Evolutionary conservation across 495 filamentous ascomycete genomes (phyloP), one percentile per base, ranked within the genome.

Genomic region (Podospora anserina): DNA sequence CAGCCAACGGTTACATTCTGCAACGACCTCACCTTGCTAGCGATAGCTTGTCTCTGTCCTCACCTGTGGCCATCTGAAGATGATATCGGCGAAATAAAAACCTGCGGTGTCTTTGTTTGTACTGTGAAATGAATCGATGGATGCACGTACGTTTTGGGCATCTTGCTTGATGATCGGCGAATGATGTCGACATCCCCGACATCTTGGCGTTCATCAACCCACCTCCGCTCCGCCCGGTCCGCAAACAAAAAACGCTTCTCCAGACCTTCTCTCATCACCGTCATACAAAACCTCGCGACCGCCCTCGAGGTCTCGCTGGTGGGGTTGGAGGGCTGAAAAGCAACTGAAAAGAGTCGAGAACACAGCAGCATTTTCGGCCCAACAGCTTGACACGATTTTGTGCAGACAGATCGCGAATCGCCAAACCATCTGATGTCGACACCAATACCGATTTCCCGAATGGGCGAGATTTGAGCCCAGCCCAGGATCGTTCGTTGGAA

Each of bases 181-280:
- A 63, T 63, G 32, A 49, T 63, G 61, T 63, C 61, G 32, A 63
- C 13, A 63, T 63, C 61, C 61, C 61, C 61, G 61, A 63, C 61
- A 32, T 63, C 61, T 63, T 63, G 61, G 61, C 61, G 20, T 34
- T 27, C 27, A 28, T 19, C 27, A 39, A 20, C 28, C 61, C 61
- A 44, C 27, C 61, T 19, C 61, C 27, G 27, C 30, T 63, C 61
- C 32, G 61, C 59, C 59, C 61, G 61, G 61, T 63, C 61, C 61
- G 61, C 61, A 32, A 63, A 18, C 32, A 18, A 19, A 32, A 58
- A 58, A 58, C 55, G 55, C 55, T 58, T 26, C 23, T 19, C 55
- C n/a, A 20, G n/a, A 20, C 55, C n/a, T 58, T 11, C 5, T 26
- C n/a, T 7, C 23, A 58, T 58, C 55, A 58, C 55, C 55, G 55